Conservation (phyloP, 2,329 filamentous ascomycete genomes). For the Fusarium haematococcum region DNA sequence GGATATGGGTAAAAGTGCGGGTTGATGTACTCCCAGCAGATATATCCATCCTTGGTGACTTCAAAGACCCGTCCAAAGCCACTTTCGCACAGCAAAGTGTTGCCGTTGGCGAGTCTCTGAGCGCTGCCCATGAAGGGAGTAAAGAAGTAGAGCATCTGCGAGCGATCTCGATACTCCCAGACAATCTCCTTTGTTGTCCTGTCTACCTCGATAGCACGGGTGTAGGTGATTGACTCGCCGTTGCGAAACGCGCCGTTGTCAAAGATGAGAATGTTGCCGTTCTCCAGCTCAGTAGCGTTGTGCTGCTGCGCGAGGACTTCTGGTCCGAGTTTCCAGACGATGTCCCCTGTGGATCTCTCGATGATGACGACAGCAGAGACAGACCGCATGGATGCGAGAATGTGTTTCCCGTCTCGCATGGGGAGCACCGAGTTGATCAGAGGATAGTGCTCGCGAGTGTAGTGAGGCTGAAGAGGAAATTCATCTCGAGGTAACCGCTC, state of each 20-base stretch:
- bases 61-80: slow-evolving; percentile 45
- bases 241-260: slow-evolving; percentile 46
- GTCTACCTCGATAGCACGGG: slow-evolving; percentile 44
- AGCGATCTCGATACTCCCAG: slow-evolving; percentile 47
- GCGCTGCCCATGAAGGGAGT: slow-evolving; percentile 49
- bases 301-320: slow-evolving; percentile 46
- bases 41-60: slow-evolving; percentile 40
- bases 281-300: slow-evolving; percentile 46
- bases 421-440: slow-evolving; percentile 47
- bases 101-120: slow-evolving; percentile 44
- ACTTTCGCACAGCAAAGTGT: slow-evolving; percentile 46
- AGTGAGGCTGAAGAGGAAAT: slow-evolving; percentile 46
- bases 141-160: slow-evolving; percentile 47
- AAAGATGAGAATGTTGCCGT: slow-evolving; percentile 49
- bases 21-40: slow-evolving; percentile 49
- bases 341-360: slow-evolving; percentile 40
- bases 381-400: slow-evolving; percentile 46
- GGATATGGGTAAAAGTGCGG: slow-evolving; percentile 44
- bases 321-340: slow-evolving; percentile 43
- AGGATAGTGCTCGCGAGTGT: slow-evolving; percentile 48
- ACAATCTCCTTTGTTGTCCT: slow-evolving; percentile 38
- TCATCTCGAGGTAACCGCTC: slow-evolving; percentile 41
- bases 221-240: slow-evolving; percentile 46
- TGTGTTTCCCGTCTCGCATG: slow-evolving; percentile 43
- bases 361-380: slow-evolving; percentile 47